These are phyloP conservation scores for Arabidopsis hybrid DNA, from an alignment of 441 rosid species.

Conservation along the genomic window DNA sequence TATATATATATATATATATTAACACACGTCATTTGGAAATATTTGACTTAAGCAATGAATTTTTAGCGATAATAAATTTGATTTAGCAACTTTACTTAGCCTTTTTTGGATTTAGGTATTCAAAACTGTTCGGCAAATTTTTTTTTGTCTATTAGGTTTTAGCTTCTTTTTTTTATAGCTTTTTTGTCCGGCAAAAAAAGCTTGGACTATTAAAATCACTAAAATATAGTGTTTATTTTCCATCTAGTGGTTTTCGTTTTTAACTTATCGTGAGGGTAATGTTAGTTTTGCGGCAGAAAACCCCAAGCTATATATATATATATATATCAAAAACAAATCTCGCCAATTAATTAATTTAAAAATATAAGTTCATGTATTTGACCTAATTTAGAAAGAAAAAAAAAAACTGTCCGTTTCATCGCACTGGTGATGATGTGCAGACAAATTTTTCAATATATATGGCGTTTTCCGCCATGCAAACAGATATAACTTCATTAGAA, in stretches of 20 bases:
- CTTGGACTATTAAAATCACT: neutral
- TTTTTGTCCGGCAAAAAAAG: neutral
- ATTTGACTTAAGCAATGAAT: neutral
- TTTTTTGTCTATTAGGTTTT: neutral
- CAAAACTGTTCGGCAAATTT: neutral
- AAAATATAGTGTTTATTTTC: neutral
- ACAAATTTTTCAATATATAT: neutral
- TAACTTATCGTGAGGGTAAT: neutral
- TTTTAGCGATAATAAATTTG: neutral
- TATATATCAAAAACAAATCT: neutral
- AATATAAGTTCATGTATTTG: neutral
- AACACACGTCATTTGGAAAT: neutral
- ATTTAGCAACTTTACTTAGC: neutral
- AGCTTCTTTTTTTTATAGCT: neutral
- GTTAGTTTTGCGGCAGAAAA: conserved; percentile 14
- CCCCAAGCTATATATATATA: neutral
- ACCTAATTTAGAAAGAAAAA: conserved; percentile 1
- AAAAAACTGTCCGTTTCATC: conserved; percentile 16
- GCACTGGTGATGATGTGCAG: conserved; percentile 15
- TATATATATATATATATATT: neutral
- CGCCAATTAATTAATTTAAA: neutral
- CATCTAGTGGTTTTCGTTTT: neutral
- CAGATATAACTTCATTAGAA: neutral
- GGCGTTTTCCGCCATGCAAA: conserved; percentile 13
- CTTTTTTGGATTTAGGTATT: neutral